These are phyloP conservation scores for Rhizoclosmatium sp. DNA, from an alignment of 192 early-diverging fungal genomes.

Conservation along the genomic window DNA sequence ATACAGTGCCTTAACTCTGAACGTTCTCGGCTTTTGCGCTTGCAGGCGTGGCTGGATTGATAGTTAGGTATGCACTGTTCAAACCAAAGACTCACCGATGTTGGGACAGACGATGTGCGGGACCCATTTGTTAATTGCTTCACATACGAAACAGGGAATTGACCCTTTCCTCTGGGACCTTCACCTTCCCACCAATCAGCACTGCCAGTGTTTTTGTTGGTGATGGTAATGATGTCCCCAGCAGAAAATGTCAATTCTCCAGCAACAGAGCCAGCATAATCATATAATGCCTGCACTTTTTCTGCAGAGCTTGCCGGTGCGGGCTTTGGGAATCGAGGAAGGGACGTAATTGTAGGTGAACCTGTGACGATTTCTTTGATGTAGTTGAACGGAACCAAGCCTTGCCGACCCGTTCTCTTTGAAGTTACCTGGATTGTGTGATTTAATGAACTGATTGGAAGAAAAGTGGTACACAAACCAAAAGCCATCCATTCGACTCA, in stretches of 20 bases:
- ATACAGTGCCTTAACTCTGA: constrained; percentile 81
- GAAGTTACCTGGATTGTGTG: neutral
- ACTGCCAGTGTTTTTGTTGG: constrained; percentile 56
- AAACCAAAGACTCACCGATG: no score
- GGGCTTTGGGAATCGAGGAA: neutral
- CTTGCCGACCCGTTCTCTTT: constrained; percentile 24
- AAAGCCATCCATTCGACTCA: constrained; percentile 53
- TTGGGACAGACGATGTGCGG: no score
- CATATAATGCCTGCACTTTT: constrained; percentile 66
- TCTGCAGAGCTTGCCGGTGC: neutral
- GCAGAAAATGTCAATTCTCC: constrained; percentile 87
- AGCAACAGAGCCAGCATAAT: constrained; percentile 84
- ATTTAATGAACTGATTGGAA: neutral
- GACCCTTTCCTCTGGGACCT: constrained; percentile 51
- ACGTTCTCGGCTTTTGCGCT: constrained; percentile 3
- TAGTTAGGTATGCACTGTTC: neutral
- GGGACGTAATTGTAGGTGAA: neutral
- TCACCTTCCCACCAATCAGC: constrained; percentile 97
- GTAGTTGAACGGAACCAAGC: constrained; percentile 54
- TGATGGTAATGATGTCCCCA: constrained; percentile 51
- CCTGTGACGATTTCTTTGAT: constrained; percentile 32
- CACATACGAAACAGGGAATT: constrained; percentile 98
- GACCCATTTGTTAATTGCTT: constrained; percentile 44
- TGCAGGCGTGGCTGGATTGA: neutral
- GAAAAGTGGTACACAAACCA: constrained; percentile 31